Evolutionary conservation across 441 rosid species (phyloP).

Genomic region (Geranium incanum): DNA sequence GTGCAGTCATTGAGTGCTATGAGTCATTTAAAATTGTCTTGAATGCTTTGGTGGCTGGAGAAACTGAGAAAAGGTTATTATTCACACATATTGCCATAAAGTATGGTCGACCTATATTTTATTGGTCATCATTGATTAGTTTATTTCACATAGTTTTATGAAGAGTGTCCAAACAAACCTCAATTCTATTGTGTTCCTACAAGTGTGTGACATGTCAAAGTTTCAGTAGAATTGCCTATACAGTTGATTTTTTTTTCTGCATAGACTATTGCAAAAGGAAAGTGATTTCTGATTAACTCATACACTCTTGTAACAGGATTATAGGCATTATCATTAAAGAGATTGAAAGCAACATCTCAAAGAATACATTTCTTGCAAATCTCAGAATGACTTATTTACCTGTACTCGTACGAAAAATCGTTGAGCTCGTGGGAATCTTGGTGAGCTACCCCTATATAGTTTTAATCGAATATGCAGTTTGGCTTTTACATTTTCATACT

Average conservation of each 20-base stretch:
- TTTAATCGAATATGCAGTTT: too few species aligned
- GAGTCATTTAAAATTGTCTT: constrained; percentile 82
- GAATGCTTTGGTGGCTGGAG: constrained; percentile 75
- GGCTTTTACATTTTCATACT: not conserved
- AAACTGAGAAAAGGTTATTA: constrained; percentile 76
- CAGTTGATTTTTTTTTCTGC: not conserved
- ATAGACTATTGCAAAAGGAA: not conserved
- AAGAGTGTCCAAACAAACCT: not conserved
- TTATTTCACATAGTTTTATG: not conserved
- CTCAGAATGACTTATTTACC: constrained; percentile 86
- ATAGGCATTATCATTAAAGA: constrained; percentile 32
- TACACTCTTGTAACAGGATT: constrained; percentile 45
- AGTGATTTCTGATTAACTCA: constrained; percentile 9
- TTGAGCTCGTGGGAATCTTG: constrained; percentile 78
- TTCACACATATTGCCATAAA: not conserved
- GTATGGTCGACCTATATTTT: constrained; percentile 10
- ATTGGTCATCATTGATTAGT: not conserved
- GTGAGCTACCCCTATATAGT: constrained; percentile 35
- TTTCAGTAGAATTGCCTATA: not conserved
- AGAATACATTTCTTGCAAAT: constrained; percentile 70
- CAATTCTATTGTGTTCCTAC: not conserved
- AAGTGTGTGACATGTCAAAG: not conserved
- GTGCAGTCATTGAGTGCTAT: constrained; percentile 95
- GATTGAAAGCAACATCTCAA: constrained; percentile 65
- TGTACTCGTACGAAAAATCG: constrained; percentile 64